phyloP scores from a whole-genome alignment of 1,284 basidiomycete species.

The Chalciporus sp. region DNA sequence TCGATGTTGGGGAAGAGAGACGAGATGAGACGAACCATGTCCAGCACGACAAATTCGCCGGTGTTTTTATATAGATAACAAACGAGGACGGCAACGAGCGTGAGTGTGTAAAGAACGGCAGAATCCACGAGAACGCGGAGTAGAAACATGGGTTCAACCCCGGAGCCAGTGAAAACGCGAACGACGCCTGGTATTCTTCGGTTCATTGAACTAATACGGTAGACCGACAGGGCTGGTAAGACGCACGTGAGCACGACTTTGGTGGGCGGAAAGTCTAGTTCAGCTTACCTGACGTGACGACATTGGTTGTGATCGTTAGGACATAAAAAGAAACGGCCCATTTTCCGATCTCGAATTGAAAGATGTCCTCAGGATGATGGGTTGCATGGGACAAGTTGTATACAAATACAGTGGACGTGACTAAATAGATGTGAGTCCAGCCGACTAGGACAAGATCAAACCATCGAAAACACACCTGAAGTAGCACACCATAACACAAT shows the following conservation, averaged over 20 bases:
- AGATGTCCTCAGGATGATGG: constrained; percentile 16
- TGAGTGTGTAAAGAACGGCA: constrained; percentile 16
- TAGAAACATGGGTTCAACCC: constrained; percentile 11
- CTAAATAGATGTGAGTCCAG: constrained; percentile 4
- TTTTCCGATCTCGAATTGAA: constrained; percentile 20
- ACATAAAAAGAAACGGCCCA: constrained; percentile 28
- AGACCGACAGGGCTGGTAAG: constrained; percentile 19
- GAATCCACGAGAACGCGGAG: constrained; percentile 27
- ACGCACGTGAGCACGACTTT: too few species aligned
- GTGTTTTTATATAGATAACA: constrained; percentile 15
- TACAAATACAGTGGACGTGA: constrained; percentile 13
- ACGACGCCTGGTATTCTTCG: constrained; percentile 5
- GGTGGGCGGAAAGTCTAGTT: too few species aligned
- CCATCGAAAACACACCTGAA: constrained; percentile 11
- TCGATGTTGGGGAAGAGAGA: too few species aligned
- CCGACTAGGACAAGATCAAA: too few species aligned
- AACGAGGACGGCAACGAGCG: constrained; percentile 18
- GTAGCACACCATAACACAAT: constrained; percentile 21
- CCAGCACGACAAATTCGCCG: constrained; percentile 19
- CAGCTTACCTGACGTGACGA: constrained; percentile 11
- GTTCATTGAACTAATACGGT: constrained; percentile 24
- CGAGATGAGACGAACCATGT: constrained; percentile 29
- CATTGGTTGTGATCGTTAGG: constrained; percentile 24
- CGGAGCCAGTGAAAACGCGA: constrained; percentile 11
- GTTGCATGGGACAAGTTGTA: constrained; percentile 5